phyloP scores from a whole-genome alignment of 345 rosid species.

The Trapa bicornis region DNA sequence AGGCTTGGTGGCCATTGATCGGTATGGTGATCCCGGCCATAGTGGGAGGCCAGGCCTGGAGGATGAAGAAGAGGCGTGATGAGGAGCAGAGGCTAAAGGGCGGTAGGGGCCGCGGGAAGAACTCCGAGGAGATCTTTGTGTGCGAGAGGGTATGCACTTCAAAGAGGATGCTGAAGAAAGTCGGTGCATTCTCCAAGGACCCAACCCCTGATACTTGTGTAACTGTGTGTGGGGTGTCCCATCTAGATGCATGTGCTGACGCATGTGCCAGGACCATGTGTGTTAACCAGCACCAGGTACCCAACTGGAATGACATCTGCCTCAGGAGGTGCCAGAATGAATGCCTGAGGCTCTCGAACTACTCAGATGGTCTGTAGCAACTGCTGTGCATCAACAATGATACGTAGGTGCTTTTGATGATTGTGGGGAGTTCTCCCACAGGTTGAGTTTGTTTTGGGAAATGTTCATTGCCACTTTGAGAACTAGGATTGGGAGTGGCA shows the following conservation, averaged over 20 bases:
- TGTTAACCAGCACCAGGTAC: conserved; percentile 77
- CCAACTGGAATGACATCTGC: conserved; percentile 84
- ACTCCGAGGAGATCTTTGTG: conserved; percentile 70
- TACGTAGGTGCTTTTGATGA: neutral
- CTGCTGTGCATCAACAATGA: neutral
- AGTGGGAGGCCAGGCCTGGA: conserved; percentile 52
- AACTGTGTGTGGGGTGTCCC: conserved; percentile 82
- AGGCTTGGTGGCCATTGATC: conserved; percentile 63
- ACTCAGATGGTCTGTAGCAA: conserved; percentile 16
- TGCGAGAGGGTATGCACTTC: conserved; percentile 90
- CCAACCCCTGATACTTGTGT: conserved; percentile 68
- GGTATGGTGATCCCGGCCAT: conserved; percentile 69
- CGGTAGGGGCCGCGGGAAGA: conserved; percentile 73
- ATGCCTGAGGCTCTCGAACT: conserved; percentile 47
- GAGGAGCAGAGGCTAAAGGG: conserved; percentile 67
- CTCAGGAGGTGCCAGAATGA: conserved; percentile 72
- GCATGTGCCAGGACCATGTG: conserved; percentile 81
- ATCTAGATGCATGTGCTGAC: conserved; percentile 83
- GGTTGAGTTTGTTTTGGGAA: neutral
- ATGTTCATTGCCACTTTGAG: neutral
- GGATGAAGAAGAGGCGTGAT: conserved; percentile 46
- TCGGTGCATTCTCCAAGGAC: conserved; percentile 73
- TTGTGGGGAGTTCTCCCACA: neutral
- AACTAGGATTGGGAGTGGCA: neutral
- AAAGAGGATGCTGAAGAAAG: conserved; percentile 75